Evolutionary conservation across 2,329 filamentous ascomycete species (phyloP), one percentile per base, ranked within the genome.

Genomic region (Curvularia eragrostidis): DNA sequence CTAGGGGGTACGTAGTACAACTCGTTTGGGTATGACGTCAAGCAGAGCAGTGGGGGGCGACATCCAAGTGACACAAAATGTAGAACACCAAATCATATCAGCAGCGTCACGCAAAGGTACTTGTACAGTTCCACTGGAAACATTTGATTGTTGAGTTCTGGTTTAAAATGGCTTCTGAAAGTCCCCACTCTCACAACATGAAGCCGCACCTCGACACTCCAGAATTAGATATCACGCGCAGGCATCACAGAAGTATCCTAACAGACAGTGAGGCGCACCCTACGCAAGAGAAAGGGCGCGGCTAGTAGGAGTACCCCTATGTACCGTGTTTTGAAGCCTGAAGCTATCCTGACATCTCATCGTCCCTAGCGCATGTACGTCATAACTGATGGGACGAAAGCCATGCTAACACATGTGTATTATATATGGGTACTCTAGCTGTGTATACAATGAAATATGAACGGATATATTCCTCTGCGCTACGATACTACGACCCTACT

Each of bases 1-100:
- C 30, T 18, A 43, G 52, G n/a, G n/a, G n/a, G 32, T 34, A 34
- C 32, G n/a, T 13, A 34, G 41, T 19, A 41, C 54, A 56, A 51
- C 54, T 59, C 55, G 56, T 60, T 52, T 56, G 41, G 49, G 54
- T 47, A 64, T 66, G 64, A 66, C 64, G 64, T 66, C 62, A 62
- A 61, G 36, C 49, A 48, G 24, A 52, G 46, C 56, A 55, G 63
- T 57, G 62, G 63, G 63, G 63, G 52, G 15, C 15, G 34, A n/a
- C 18, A 36, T 36, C n/a, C 34, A 26, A 26, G 24, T 7, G n/a
- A n/a, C n/a, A n/a, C n/a, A n/a, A n/a, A n/a, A n/a, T n/a, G n/a
- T n/a, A n/a, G n/a, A n/a, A n/a, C n/a, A n/a, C n/a, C n/a, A 34
- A 34, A 15, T 28, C n/a, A 34, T 5, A 34, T 34, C 32, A 34